phyloP scores from a whole-genome alignment of 805 yeast genomes.

The Sugiyamaella lignohabitans region DNA sequence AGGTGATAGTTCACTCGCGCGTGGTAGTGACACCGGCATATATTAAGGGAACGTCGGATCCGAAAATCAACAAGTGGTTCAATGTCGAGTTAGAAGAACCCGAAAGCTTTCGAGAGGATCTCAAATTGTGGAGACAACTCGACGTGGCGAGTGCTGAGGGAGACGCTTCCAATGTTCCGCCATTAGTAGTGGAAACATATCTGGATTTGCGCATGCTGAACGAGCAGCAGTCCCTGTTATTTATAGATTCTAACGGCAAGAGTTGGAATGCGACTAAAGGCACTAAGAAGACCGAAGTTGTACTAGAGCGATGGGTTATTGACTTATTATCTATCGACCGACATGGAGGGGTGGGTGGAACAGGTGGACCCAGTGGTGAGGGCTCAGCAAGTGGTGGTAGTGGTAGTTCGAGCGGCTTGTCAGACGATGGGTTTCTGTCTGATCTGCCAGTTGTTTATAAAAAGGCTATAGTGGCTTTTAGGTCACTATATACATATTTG shows the following conservation, averaged over 20 bases:
- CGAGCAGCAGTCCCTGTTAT: conserved; percentile 51
- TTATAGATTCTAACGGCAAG: conserved; percentile 49
- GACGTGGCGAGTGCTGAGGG: conserved; percentile 12
- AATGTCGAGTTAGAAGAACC: conserved; percentile 36
- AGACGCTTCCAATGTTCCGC: conserved; percentile 44
- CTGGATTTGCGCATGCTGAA: conserved; percentile 57
- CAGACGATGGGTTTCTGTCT: conserved; percentile 10
- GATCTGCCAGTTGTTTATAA: conserved; percentile 69
- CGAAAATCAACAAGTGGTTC: conserved; percentile 29
- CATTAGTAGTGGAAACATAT: conserved; percentile 79
- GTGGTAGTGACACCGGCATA: background rate
- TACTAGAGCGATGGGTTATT: conserved; percentile 87
- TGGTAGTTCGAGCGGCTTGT: background rate
- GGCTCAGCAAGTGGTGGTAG: background rate
- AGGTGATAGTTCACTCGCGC: background rate
- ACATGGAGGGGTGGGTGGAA: background rate
- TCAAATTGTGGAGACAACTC: conserved; percentile 52
- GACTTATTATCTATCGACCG: conserved; percentile 34
- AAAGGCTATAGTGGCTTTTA: conserved; percentile 63
- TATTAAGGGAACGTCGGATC: background rate
- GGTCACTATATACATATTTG: conserved; percentile 62
- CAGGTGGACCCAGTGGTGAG: background rate
- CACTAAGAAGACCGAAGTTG: conserved; percentile 71
- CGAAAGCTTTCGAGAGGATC: conserved; percentile 45
- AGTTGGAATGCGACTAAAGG: conserved; percentile 50